phyloP scores from a whole-genome alignment of 345 rosid species.

The Heritiera fomes region DNA sequence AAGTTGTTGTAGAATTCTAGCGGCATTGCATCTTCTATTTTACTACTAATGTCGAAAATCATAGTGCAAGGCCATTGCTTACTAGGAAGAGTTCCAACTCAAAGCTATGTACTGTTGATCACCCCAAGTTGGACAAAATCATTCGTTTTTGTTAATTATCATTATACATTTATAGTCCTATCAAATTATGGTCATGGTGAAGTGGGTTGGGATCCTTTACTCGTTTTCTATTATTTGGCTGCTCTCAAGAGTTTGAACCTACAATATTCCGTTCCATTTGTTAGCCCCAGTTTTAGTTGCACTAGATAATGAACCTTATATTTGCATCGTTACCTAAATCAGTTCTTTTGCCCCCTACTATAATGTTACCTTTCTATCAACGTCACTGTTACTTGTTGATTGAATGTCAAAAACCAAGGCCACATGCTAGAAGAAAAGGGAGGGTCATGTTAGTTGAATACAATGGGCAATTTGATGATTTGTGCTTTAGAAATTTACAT shows the following conservation, averaged over 20 bases:
- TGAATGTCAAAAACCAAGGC: not conserved
- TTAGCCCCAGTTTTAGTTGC: not conserved
- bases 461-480: not conserved
- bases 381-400: not conserved
- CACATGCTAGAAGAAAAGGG: not conserved
- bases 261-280: not conserved
- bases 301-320: not conserved
- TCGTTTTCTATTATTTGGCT: not conserved
- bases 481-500: not conserved
- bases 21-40: not conserved
- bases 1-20: not conserved
- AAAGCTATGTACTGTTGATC: not conserved
- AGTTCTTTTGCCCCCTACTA: not conserved
- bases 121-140: not conserved
- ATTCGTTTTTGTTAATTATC: not conserved
- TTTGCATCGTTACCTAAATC: not conserved
- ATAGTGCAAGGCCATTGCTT: not conserved
- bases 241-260: not conserved
- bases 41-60: not conserved
- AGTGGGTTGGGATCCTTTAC: not conserved
- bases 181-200: not conserved
- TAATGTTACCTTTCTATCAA: not conserved
- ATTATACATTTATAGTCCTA: slow-evolving; percentile 1
- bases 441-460: not conserved
- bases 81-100: not conserved